These are phyloP conservation scores for Phytophthora meadii DNA, from an alignment of 352 stramenopile genomes.

Conservation along the genomic window DNA sequence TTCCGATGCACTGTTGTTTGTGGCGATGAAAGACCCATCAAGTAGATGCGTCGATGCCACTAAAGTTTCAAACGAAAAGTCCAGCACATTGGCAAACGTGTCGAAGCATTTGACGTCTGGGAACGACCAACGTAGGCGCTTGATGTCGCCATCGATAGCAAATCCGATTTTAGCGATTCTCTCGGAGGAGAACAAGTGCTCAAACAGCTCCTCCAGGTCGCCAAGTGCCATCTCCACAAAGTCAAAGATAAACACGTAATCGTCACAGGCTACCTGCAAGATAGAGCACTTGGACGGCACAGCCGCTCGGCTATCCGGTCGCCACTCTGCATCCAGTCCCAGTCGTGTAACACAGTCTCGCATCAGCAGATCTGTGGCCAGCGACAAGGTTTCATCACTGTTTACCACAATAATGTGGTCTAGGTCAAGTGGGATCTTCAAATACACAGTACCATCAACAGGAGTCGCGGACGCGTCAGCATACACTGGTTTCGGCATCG, in stretches of 20 bases:
- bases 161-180: constrained; percentile 70
- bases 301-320: constrained; percentile 51
- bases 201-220: constrained; percentile 75
- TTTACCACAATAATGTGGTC: constrained; percentile 66
- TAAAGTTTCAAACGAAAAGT: constrained; percentile 60
- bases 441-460: constrained; percentile 40
- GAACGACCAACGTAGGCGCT: constrained; percentile 74
- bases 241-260: constrained; percentile 77
- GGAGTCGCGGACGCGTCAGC: constrained; percentile 37
- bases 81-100: constrained; percentile 65
- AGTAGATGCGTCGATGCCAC: constrained; percentile 35
- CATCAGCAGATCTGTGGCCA: constrained; percentile 62
- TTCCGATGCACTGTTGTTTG: constrained; percentile 8
- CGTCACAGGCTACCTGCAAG: constrained; percentile 71
- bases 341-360: constrained; percentile 44
- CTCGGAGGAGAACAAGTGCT: constrained; percentile 61
- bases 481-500: constrained; percentile 37
- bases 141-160: constrained; percentile 70
- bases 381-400: constrained; percentile 55
- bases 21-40: constrained; percentile 28
- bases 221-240: constrained; percentile 55
- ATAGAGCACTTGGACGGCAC: constrained; percentile 71
- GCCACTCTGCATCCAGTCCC: constrained; percentile 78
- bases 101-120: constrained; percentile 72
- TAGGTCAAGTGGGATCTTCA: constrained; percentile 55